These are phyloP conservation scores for Salicornia ramosissima DNA, from an alignment of 148 eudicot species.

Conservation along the genomic window DNA sequence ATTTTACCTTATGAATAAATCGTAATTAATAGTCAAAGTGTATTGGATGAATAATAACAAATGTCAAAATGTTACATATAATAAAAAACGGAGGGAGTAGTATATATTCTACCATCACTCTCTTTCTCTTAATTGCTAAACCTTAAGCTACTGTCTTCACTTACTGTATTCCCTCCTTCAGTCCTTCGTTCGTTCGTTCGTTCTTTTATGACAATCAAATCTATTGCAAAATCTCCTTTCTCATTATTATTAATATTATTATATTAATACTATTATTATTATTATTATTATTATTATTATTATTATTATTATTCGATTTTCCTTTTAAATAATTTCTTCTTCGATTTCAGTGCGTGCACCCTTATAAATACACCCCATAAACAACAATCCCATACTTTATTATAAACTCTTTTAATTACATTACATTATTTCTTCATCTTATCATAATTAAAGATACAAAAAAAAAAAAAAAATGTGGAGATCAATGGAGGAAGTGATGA, in stretches of 20 bases:
- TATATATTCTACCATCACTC: too few species aligned
- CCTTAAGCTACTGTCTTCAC: background rate
- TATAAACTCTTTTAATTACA: too few species aligned
- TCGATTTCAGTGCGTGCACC: constrained; percentile 10
- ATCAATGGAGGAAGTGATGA: constrained; percentile 43
- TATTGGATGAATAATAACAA: too few species aligned
- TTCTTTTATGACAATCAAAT: constrained; percentile 22
- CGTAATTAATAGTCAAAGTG: too few species aligned
- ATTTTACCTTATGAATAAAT: too few species aligned
- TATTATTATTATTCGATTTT: background rate
- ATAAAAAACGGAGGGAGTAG: too few species aligned
- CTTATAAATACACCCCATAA: background rate
- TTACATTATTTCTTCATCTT: background rate
- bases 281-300: background rate
- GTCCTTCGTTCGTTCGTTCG: background rate
- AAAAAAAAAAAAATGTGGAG: constrained; percentile 32
- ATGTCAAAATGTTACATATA: too few species aligned
- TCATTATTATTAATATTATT: too few species aligned
- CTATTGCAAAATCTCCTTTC: constrained; percentile 7
- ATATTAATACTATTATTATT: too few species aligned
- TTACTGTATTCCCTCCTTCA: background rate
- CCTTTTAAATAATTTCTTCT: background rate
- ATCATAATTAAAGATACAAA: background rate
- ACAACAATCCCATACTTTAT: background rate
- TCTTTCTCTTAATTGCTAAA: background rate